Base-by-base conservation (phyloP, 306 rosid genomes). In the Delonix regia region DNA sequence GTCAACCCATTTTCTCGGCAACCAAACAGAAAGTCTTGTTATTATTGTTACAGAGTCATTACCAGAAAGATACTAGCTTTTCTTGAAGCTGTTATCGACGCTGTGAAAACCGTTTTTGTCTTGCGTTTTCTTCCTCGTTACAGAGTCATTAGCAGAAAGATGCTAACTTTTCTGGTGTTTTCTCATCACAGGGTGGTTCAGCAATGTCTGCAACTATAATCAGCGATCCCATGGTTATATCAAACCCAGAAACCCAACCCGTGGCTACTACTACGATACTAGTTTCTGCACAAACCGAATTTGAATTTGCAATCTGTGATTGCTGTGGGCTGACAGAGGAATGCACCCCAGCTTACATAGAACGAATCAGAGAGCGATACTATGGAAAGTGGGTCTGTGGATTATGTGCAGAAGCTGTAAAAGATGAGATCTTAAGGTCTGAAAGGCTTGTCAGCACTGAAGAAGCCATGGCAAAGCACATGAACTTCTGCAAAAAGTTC, bases 241-340 rank as follows among this genome's bases (percentile, higher is more conserved):
- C 98, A 11, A 81, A 87, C n/a, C 73, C 84, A 68, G 97, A 89
- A 86, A 76, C 80, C 49, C 94, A 89, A 82, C 60, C 89, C 86
- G 27, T 83, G 64, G 52, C 52, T 66, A 25, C 82, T 24, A 36
- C 80, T 44, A 85, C 44, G 49, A 38, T 66, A 62, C 80, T 87
- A 73, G 84, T 74, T 65, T 36, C 70, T 34, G 51, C 84, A 25
- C 88, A 81, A 41, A 74, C 30, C 3, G 99, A 94, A 66, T 87
- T 89, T 41, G 95, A 94, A 78, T 92, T 86, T 41, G 99, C 90
- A 1, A 77, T 81, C 39, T 94, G 99, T 78, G 97, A 94, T 11
- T 92, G 99, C 76, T 94, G 99, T 85, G 97, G 97, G 3, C 83
- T 94, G 33, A 87, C 88, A 34, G 99, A 94, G 86, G 99, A 94